phyloP scores from a whole-genome alignment of 2,329 filamentous ascomycete species.

The Biscogniauxia mediterranea region DNA sequence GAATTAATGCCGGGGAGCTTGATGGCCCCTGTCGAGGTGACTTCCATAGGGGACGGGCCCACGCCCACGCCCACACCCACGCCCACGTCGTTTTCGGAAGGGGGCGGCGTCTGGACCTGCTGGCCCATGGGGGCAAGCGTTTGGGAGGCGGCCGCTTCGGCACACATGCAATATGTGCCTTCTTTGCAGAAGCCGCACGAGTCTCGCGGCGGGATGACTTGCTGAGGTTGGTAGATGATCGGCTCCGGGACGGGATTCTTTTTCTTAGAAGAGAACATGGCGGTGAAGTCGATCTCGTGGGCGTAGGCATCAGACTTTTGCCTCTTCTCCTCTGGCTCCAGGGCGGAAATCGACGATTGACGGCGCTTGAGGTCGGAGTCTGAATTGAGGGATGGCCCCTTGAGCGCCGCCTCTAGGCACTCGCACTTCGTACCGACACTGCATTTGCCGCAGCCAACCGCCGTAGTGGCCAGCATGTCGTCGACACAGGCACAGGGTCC shows the following conservation, averaged over 20 bases:
- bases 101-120: slow-evolving; percentile 57
- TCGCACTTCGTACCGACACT: slow-evolving; percentile 61
- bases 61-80: slow-evolving; percentile 43
- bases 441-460: slow-evolving; percentile 65
- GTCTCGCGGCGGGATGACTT: slow-evolving; percentile 54
- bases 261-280: slow-evolving; percentile 54
- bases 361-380: slow-evolving; percentile 50
- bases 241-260: slow-evolving; percentile 34
- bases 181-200: slow-evolving; percentile 81
- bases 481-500: slow-evolving; percentile 60
- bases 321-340: slow-evolving; percentile 53
- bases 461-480: slow-evolving; percentile 52
- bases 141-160: slow-evolving; percentile 50
- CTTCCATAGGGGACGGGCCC: slow-evolving; percentile 52
- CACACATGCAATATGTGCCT: slow-evolving; percentile 79
- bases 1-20: slow-evolving; percentile 52
- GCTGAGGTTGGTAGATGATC: slow-evolving; percentile 29
- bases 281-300: slow-evolving; percentile 73
- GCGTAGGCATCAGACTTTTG: slow-evolving; percentile 47
- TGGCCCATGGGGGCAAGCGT: slow-evolving; percentile 41
- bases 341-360: slow-evolving; percentile 42
- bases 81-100: slow-evolving; percentile 59
- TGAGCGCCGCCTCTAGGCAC: slow-evolving; percentile 50
- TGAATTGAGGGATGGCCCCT: slow-evolving; percentile 30
- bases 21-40: slow-evolving; percentile 58